Percentiles rank a stretch among this genome's conserved stretches.
phyloP scores from a whole-genome alignment of 306 rosid species.

The Rosa multiflora region DNA sequence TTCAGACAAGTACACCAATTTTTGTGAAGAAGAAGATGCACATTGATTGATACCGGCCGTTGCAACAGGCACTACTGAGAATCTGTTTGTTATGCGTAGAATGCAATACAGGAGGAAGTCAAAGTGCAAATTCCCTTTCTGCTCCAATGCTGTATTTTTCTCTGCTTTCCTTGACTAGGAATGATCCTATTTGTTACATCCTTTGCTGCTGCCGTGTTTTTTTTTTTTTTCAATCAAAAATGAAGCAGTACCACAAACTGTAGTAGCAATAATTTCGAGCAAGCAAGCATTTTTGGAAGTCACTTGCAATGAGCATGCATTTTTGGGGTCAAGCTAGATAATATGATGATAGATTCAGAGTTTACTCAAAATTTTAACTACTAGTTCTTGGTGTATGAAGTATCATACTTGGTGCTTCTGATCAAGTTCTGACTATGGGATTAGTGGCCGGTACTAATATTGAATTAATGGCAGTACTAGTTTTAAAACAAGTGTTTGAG shows the following conservation, averaged over 20 bases:
- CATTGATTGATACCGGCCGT: conserved; percentile 44
- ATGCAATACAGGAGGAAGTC: conserved; percentile 30
- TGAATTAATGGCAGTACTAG: too few relatives aligned
- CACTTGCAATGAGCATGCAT: neutral
- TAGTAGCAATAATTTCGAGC: neutral
- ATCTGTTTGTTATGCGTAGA: conserved; percentile 14
- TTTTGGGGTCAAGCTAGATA: neutral
- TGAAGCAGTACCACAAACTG: neutral
- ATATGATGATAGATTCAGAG: neutral
- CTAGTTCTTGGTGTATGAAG: neutral
- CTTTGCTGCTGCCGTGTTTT: neutral
- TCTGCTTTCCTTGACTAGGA: conserved; percentile 12
- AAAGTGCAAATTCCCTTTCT: conserved; percentile 19
- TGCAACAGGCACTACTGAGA: neutral
- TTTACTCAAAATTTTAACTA: neutral
- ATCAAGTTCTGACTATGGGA: too few relatives aligned
- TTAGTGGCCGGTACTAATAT: too few relatives aligned
- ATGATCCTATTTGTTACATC: conserved; percentile 18
- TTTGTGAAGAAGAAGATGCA: conserved; percentile 95
- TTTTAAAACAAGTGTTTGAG: too few relatives aligned
- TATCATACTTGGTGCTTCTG: too few relatives aligned
- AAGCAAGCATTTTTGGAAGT: neutral
- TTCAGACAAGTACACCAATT: conserved; percentile 75
- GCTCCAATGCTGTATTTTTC: conserved; percentile 14
- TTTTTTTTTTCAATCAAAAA: neutral